Base-by-base conservation (phyloP, 257 asterid species). In the Ballota nigra region DNA sequence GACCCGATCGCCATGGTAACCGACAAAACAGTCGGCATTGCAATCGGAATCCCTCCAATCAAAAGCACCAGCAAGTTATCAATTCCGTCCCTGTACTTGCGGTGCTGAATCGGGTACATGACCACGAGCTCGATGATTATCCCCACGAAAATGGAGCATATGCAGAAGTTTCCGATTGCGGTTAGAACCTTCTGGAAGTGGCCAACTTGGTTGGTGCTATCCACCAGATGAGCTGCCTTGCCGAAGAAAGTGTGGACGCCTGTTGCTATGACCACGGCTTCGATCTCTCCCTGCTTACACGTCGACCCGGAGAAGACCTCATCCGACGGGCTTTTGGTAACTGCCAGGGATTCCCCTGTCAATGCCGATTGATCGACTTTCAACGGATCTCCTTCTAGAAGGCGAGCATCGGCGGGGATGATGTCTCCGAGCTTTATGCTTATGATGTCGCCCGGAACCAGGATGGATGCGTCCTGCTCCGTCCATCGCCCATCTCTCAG, bases 1-100 rank as follows among this genome's bases (percentile, higher is more conserved):
- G 98, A 92, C 8, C 97, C 98, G 24, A 92, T 92, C 65, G 98
- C 98, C 98, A 92, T 92, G 0, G 97, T 92, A 47, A 92, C 98
- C 0, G 98, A 92, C 74, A 92, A 78, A 40, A 92, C 98, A 0
- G 98, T 92, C 0, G 98, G 98, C 98, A 92, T 92, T 22, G 98
- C 98, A 68, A 92, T 92, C 4, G 98, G 98, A 55, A 92, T 92
- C 22, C 98, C 98, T 52, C 98, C 98, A 40, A 92, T 92, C 51
- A 92, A 72, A 38, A 92, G 92, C 68, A 92, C 98, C 38, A 92
- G 85, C 77, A 92, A 83, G 77, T 92, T 92, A 83, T 92, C 98
- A 11, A 92, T 92, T 68, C 98, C 97, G 15, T 87, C 87, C 79
- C 98, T 86, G 79, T 92, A 92, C 79, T 83, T 83, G 63, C 98